phyloP scores from a whole-genome alignment of 305 asterid genomes.

The Galium porrigens region DNA sequence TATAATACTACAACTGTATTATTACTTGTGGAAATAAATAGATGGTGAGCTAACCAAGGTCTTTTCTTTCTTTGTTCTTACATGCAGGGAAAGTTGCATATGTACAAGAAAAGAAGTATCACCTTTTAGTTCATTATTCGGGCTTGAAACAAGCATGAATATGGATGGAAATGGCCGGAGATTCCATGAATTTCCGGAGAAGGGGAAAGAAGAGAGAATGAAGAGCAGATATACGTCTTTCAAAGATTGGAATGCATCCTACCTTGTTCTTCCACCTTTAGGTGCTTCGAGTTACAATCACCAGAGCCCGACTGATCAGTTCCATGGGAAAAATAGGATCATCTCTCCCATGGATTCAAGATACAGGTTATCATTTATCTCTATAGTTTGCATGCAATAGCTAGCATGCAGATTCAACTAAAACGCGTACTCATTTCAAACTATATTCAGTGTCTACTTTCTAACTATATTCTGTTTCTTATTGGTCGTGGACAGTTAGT shows the following conservation, averaged over 20 bases:
- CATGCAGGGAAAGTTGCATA: neutral
- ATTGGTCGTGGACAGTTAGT: neutral
- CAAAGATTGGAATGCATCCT: constrained; percentile 46
- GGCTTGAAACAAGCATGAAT: neutral
- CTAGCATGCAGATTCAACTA: neutral
- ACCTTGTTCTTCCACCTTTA: constrained; percentile 63
- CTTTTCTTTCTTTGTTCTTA: neutral
- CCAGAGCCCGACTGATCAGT: constrained; percentile 11
- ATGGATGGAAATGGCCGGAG: constrained; percentile 12
- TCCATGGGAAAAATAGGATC: constrained; percentile 23
- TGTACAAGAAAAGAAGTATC: neutral
- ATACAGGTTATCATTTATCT: constrained; percentile 37
- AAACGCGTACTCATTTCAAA: neutral
- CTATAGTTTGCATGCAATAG: neutral
- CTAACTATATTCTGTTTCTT: neutral
- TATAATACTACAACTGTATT: neutral
- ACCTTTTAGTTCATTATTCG: neutral
- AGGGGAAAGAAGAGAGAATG: neutral
- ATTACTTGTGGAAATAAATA: neutral
- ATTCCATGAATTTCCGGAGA: constrained; percentile 1
- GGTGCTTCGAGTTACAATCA: constrained; percentile 33
- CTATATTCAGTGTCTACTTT: neutral
- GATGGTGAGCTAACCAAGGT: neutral
- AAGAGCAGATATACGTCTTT: neutral
- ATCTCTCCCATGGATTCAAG: constrained; percentile 65